Evolutionary conservation across 176 grass and related monocot genomes (phyloP), one percentile per base, ranked within the genome.

Genomic region (Themeda triandra): DNA sequence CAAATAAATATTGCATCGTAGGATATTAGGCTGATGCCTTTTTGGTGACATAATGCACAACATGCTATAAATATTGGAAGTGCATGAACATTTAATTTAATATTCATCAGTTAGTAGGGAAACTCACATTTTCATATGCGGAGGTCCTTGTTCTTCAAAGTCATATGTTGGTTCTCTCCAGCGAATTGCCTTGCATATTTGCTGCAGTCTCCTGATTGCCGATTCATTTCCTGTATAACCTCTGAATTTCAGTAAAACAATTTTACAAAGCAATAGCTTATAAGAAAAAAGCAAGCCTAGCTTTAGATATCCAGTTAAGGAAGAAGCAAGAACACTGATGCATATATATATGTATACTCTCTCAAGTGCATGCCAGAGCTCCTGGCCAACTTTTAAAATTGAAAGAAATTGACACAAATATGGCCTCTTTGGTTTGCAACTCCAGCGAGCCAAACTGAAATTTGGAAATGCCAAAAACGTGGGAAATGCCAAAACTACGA

Each of bases 41-140:
- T 53, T 12, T 0, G 10, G 41, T 72, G 72, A 79, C 37, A 77
- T 77, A 54, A 42, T 51, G 25, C 71, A 81, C 32, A 66, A 36
- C 35, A 36, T 15, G 45, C 13, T 46, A 46, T 4, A 46, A 46
- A 13, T 36, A 17, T 41, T 58, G 46, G 19, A 79, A 58, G 33
- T 8, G 40, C 31, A 70, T 51, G 49, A 25, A 41, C 14, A 84
- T 44, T 67, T 77, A 51, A 82, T 65, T 66, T 53, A 40, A 21
- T 17, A 8, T 78, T 66, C 8, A 15, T n/a, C 11, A 8, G 23
- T 66, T 18, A 86, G 78, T 49, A 78, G n/a, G 23, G 78, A 87
- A 93, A 81, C 93, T 89, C 91, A 87, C 94, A 81, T 23, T 75
- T 49, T 89, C 42, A 33, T 59, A 62, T 88, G 91, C 24, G 17